A percentile compares a stretch with the other conserved stretches of the same genome.
phyloP scores from a whole-genome alignment of 2,329 filamentous ascomycete genomes.

The Chrysoporthe cubensis region DNA sequence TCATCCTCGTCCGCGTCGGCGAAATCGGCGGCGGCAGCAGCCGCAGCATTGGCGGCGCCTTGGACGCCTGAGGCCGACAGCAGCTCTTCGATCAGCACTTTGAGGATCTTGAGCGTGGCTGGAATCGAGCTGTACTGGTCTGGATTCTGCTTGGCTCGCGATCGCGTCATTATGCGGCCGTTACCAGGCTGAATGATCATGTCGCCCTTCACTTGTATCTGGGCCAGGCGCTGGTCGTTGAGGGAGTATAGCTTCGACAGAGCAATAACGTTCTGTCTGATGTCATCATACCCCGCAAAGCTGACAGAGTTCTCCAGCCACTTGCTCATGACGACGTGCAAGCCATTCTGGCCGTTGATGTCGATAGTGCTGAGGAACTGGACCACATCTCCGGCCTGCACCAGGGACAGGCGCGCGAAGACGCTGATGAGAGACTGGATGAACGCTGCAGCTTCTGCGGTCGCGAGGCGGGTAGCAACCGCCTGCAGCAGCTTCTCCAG shows the following conservation, averaged over 20 bases:
- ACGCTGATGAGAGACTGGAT: constrained; percentile 96
- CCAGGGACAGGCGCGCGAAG: constrained; percentile 86
- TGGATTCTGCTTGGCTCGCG: constrained; percentile 84
- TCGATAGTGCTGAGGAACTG: constrained; percentile 87
- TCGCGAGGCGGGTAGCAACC: constrained; percentile 82
- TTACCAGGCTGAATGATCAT: constrained; percentile 74
- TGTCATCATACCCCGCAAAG: constrained; percentile 98
- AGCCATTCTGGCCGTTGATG: constrained; percentile 78
- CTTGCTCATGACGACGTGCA: constrained; percentile 87
- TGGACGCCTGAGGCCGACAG: constrained; percentile 74
- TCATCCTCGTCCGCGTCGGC: constrained; percentile 64
- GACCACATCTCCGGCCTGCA: constrained; percentile 85
- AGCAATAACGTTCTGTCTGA: constrained; percentile 93
- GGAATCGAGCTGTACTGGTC: constrained; percentile 88
- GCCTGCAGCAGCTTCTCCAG: constrained; percentile 86
- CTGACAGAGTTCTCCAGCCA: constrained; percentile 97
- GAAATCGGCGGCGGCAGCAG: constrained; percentile 61
- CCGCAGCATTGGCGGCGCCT: constrained; percentile 63
- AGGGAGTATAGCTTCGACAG: constrained; percentile 89
- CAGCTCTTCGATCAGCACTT: constrained; percentile 92
- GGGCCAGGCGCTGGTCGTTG: constrained; percentile 76
- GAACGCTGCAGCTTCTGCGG: constrained; percentile 82
- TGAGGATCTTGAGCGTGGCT: constrained; percentile 91
- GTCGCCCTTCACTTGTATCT: constrained; percentile 89
- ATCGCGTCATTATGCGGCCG: constrained; percentile 90